Base-by-base conservation (phyloP, 2,329 filamentous ascomycete species). In the Fusarium anthophilum region DNA sequence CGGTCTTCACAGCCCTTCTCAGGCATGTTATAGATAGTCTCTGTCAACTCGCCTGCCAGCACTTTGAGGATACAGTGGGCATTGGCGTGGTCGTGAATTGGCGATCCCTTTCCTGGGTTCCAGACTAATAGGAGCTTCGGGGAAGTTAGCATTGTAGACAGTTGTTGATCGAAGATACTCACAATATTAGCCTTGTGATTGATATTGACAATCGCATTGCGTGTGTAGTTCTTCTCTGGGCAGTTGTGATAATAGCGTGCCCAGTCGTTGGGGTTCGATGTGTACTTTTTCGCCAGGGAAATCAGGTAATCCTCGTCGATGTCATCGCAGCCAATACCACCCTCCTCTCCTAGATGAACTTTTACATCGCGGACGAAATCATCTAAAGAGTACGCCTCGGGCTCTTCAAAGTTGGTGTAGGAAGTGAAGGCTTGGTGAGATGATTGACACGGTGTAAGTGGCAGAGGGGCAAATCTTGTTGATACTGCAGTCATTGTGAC, bases 31-130 rank as follows among this genome's bases (percentile, higher is more conserved):
- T 67, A 67, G 11, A 67, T 37, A 8, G 65, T 67, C 8, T 67
- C 65, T 13, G 53, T 67, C 18, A 67, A 35, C 11, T 67, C 65
- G 2, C 65, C 65, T 3, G 65, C 65, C 9, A 67, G 15, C 2
- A 67, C 65, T 30, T 67, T 67, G 13, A 67, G 57, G 12, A 67
- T 67, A 9, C 65, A 67, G 17, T 67, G 65, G 4, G 65, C 65
- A 18, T 67, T 67, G 32, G 65, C 65, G 22, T 67, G 65, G 6
- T 67, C 65, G 22, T 67, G 65, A 8, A 67, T 67, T 3, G 62
- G 65, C 10, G 65, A 67, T 17, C 53, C 65, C 8, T 67, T 67
- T 18, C 65, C 62, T 11, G 65, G 65, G 13, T 67, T 67, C 65
- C 65, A 67, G 5, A 67, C 65, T 26, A 67, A 41, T 4, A 67